Evolutionary conservation across 2,329 filamentous ascomycete species (phyloP), one percentile per base, ranked within the genome.

Genomic region (Stachybotrys echinatus): DNA sequence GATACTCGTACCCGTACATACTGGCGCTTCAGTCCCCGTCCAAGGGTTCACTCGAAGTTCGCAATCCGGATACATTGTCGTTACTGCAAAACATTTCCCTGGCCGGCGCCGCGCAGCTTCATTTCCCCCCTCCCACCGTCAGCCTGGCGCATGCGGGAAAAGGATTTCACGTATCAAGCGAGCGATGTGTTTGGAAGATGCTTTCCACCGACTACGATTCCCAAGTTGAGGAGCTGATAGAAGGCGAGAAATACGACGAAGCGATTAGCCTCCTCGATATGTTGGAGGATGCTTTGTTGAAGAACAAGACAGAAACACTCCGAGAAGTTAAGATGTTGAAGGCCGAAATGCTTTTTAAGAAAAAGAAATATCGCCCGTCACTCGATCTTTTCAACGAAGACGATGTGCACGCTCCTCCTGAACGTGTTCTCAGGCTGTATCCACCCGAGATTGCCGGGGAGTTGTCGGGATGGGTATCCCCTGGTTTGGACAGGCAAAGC

Each of bases 141-240:
- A 96, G 92, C 62, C 75, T 99, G n/a, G 89, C 92, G 0, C 94
- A 99, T 70, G 92, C 91, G 1, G 94, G 89, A 4, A 99, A 99
- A 65, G 92, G 92, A 0, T 99, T 99, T 60, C 80, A 97, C 52
- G 91, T 97, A 47, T 87, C 87, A 19, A 96, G 92, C 63, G 94
- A 97, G 50, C 80, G 94, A 42, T 87, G 81, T 31, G 88, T 99
- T 37, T 99, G 94, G 94, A 87, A 94, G 59, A 97, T 99, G 94
- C 89, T 85, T 55, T 88, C 92, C 4, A 84, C 92, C 37, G 88
- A 92, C 56, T 99, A 99, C 63, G 89, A 96, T 65, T 84, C 85
- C 2, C 94, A 99, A 64, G 83, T 97, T 20, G 82, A 91, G 52
- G 84, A 94, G 56, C 77, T 99, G 22, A 83, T 95, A 2, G 79